Evolutionary conservation across 495 filamentous ascomycete genomes (phyloP).

Genomic region (Neurospora intermedia): DNA sequence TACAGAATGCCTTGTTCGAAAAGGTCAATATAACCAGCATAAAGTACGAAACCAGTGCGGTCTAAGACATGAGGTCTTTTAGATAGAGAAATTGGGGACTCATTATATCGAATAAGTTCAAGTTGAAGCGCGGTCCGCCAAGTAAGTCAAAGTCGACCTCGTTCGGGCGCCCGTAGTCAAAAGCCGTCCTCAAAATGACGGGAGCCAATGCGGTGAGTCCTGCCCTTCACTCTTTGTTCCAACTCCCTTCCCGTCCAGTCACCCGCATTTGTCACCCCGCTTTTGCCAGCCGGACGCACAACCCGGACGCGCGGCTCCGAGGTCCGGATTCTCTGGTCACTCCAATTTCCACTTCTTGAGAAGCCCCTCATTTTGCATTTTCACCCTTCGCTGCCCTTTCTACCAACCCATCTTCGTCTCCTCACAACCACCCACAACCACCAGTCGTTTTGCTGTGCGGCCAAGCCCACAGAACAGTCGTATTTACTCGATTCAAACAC

Average conservation of each 20-base stretch:
- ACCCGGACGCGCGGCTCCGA: neutral
- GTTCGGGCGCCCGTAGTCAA: neutral
- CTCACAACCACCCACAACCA: neutral
- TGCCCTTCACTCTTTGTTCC: neutral
- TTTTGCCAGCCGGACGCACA: neutral
- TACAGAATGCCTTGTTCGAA: neutral
- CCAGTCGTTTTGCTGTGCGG: neutral
- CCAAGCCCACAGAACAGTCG: neutral
- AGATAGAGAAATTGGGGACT: neutral
- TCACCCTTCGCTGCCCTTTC: neutral
- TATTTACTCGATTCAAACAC: neutral
- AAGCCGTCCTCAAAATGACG: neutral
- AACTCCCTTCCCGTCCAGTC: no score
- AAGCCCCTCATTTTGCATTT: neutral
- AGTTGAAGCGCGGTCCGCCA: neutral
- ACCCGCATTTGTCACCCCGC: neutral
- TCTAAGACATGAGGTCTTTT: neutral
- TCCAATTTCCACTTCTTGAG: neutral
- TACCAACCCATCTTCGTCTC: neutral
- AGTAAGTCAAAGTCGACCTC: no score
- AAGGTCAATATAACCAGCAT: neutral
- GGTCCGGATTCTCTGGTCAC: neutral
- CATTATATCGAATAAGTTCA: neutral
- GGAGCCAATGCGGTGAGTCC: neutral
- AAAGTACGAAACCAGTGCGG: neutral